Evolutionary conservation across 495 filamentous ascomycete genomes (phyloP).

Genomic region (Delitschia confertaspora): DNA sequence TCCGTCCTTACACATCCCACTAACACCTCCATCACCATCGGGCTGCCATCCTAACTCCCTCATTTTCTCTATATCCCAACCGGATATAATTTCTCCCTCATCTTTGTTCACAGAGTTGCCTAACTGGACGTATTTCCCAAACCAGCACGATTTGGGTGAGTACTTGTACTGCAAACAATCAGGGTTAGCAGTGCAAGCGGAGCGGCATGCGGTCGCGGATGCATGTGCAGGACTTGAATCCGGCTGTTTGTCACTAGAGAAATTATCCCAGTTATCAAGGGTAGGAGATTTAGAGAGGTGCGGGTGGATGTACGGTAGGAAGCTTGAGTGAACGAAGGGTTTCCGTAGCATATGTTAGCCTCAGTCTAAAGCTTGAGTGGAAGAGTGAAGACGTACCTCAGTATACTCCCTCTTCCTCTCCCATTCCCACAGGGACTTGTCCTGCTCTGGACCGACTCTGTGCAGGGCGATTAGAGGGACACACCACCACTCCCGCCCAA

Average conservation of each 20-base stretch:
- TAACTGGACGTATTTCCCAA: slow-evolving; percentile 14
- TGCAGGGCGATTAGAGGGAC: slow-evolving; percentile 18
- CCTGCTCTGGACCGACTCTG: slow-evolving; percentile 5
- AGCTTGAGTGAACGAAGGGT: slow-evolving; percentile 21
- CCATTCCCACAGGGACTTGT: slow-evolving; percentile 21
- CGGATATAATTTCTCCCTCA: slow-evolving; percentile 19
- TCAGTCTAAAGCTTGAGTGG: background rate
- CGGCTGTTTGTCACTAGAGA: slow-evolving; percentile 11
- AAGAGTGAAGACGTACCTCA: slow-evolving; percentile 4
- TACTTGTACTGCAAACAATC: slow-evolving; percentile 23
- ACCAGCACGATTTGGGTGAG: slow-evolving; percentile 16
- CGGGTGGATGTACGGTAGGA: slow-evolving; percentile 24
- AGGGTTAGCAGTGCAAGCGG: slow-evolving; percentile 17
- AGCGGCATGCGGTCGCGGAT: slow-evolving; percentile 12
- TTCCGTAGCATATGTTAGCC: slow-evolving; percentile 9
- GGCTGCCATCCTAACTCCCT: slow-evolving; percentile 14
- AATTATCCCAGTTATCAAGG: slow-evolving; percentile 19
- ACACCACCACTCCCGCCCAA: slow-evolving; percentile 18
- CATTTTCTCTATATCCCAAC: slow-evolving; percentile 18
- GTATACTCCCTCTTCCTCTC: slow-evolving; percentile 20
- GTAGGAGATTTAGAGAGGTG: slow-evolving; percentile 8
- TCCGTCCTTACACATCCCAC: slow-evolving; percentile 14
- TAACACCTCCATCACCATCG: slow-evolving; percentile 13
- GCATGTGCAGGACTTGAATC: slow-evolving; percentile 15
- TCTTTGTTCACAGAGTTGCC: slow-evolving; percentile 19